Conservation (phyloP, 768 basidiomycete species). For the Mycena galopus region DNA sequence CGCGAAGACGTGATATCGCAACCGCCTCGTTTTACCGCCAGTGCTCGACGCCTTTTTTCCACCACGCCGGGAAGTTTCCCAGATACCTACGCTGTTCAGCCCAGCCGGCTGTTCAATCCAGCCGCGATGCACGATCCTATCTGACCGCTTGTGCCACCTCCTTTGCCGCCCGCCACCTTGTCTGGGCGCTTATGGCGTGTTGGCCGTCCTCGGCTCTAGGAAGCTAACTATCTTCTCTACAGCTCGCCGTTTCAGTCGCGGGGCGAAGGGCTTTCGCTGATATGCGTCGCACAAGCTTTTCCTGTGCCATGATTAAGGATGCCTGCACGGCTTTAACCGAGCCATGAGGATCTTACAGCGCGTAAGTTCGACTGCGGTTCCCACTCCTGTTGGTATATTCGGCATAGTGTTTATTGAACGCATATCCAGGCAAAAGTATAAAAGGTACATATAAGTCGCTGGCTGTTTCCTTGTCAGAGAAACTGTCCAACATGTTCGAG, state of each 20-base stretch:
- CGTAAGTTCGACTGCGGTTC: conserved; percentile 1
- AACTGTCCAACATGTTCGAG: conserved; percentile 25
- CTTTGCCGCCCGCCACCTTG: too few relatives aligned
- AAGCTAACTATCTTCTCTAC: conserved; percentile 5
- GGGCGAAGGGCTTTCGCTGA: conserved; percentile 1
- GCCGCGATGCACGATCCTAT: not conserved
- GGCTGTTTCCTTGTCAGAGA: conserved; percentile 24
- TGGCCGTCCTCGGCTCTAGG: not conserved
- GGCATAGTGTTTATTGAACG: conserved; percentile 17
- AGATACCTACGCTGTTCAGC: not conserved
- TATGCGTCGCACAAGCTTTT: conserved; percentile 20
- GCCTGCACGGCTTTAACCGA: conserved; percentile 6
- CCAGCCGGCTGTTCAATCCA: not conserved
- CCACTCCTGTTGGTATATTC: conserved; percentile 1
- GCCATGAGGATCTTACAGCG: conserved; percentile 16
- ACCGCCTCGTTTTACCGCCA: not conserved
- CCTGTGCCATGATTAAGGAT: not conserved
- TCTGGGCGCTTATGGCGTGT: too few relatives aligned
- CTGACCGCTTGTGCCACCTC: too few relatives aligned
- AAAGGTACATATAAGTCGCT: conserved; percentile 25
- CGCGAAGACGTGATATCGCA: too few relatives aligned
- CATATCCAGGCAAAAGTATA: conserved; percentile 24
- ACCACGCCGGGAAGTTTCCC: not conserved
- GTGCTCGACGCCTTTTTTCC: not conserved
- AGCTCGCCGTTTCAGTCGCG: conserved; percentile 10